These are phyloP conservation scores for Lanzia echinophila DNA, from an alignment of 2,329 filamentous ascomycete genomes.

Conservation along the genomic window DNA sequence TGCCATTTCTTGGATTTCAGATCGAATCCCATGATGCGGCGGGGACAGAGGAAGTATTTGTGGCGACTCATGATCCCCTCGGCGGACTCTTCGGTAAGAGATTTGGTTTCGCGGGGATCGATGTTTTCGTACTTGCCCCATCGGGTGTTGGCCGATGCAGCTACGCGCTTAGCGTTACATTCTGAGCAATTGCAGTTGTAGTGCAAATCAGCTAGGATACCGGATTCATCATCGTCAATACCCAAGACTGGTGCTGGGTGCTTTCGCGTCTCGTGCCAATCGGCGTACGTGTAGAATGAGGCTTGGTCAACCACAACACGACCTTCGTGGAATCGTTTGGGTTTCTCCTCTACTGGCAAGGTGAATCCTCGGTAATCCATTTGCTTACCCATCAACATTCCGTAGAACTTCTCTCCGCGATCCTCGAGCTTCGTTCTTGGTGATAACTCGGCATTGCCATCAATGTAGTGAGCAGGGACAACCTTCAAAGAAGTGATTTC, in stretches of 20 bases:
- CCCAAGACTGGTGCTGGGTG: constrained; percentile 17
- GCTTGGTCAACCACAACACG: constrained; percentile 19
- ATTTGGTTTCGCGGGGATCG: constrained; percentile 15
- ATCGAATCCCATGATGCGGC: constrained; percentile 20
- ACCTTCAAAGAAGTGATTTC: constrained; percentile 26
- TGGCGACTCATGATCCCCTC: constrained; percentile 11
- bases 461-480: constrained; percentile 20
- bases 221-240: constrained; percentile 19
- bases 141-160: constrained; percentile 16
- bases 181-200: constrained; percentile 18
- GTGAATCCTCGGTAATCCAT: constrained; percentile 23
- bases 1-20: constrained; percentile 23
- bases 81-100: constrained; percentile 5
- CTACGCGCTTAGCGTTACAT: constrained; percentile 15
- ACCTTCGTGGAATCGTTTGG: constrained; percentile 19
- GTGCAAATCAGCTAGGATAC: constrained; percentile 17
- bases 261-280: constrained; percentile 16
- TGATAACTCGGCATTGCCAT: constrained; percentile 12
- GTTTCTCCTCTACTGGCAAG: constrained; percentile 18
- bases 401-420: constrained; percentile 21
- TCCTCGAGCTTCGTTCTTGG: constrained; percentile 17
- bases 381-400: constrained; percentile 19
- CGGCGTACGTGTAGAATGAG: constrained; percentile 19
- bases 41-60: constrained; percentile 18
- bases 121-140: constrained; percentile 21